These are phyloP conservation scores for Houttuynia cordata DNA, from an alignment of 164 flowering plant species.

Conservation along the genomic window DNA sequence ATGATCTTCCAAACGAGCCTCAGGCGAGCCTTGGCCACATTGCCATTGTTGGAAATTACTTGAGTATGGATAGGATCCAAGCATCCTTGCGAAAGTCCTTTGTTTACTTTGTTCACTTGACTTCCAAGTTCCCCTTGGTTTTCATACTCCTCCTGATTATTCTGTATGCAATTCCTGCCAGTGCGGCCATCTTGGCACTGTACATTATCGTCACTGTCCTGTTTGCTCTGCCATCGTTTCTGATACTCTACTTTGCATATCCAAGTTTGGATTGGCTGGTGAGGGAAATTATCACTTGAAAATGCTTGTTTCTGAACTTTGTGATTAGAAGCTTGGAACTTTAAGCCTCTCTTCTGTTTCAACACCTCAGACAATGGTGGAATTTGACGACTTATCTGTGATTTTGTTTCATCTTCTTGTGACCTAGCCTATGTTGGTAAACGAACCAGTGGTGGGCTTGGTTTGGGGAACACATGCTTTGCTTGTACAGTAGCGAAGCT, in stretches of 20 bases:
- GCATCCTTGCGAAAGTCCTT: constrained; percentile 49
- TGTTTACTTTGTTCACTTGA: constrained; percentile 59
- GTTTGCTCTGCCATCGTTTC: constrained; percentile 90
- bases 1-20: constrained; percentile 16
- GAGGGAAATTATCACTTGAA: constrained; percentile 69
- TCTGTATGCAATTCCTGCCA: constrained; percentile 67
- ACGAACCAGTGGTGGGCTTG: neutral
- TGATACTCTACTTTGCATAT: constrained; percentile 78
- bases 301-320: neutral
- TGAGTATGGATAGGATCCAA: constrained; percentile 32
- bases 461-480: too few species aligned
- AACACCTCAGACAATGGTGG: neutral
- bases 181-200: constrained; percentile 70
- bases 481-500: too few species aligned
- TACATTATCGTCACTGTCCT: constrained; percentile 67
- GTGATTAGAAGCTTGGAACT: neutral
- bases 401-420: neutral
- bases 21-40: constrained; percentile 13
- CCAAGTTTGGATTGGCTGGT: constrained; percentile 95
- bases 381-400: neutral
- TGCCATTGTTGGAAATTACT: constrained; percentile 10
- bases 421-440: neutral
- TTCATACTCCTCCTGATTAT: constrained; percentile 59
- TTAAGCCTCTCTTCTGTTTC: neutral
- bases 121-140: constrained; percentile 84